A percentile compares a stretch with the other conserved stretches of the same genome.
phyloP scores from a whole-genome alignment of 2,329 filamentous ascomycete genomes.

The Hypocreales sp. region DNA sequence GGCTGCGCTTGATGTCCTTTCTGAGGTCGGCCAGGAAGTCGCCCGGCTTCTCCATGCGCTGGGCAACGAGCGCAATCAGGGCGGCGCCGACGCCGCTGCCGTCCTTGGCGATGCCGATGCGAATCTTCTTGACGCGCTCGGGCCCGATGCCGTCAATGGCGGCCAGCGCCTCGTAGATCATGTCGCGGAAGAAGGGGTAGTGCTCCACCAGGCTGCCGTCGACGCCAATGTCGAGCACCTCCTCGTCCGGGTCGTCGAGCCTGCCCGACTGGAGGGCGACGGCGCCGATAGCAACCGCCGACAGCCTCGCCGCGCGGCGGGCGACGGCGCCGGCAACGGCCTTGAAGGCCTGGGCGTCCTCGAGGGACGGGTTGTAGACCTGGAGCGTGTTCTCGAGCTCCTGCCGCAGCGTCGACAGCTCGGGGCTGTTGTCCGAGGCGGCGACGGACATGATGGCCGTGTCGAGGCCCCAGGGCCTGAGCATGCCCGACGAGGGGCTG shows the following conservation, averaged over 20 bases:
- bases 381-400: conserved; percentile 63
- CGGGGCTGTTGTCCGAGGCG: conserved; percentile 60
- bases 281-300: conserved; percentile 75
- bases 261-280: conserved; percentile 69
- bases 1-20: conserved; percentile 19
- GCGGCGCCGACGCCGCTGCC: conserved; percentile 75
- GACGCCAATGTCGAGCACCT: conserved; percentile 78
- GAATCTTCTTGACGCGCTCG: conserved; percentile 67
- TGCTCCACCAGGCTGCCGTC: conserved; percentile 92
- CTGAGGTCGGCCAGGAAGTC: conserved; percentile 27
- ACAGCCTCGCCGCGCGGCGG: conserved; percentile 73
- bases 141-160: conserved; percentile 64
- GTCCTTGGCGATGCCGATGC: conserved; percentile 94
- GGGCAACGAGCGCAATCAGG: conserved; percentile 81
- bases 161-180: conserved; percentile 70
- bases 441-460: conserved; percentile 81
- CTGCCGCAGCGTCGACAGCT: conserved; percentile 59
- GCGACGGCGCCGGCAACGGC: conserved; percentile 69
- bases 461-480: conserved; percentile 77
- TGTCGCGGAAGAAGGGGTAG: conserved; percentile 82
- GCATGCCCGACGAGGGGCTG: conserved; percentile 48
- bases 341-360: conserved; percentile 83
- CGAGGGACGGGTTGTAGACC: conserved; percentile 59
- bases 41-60: conserved; percentile 40
- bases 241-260: conserved; percentile 45